phyloP scores from a whole-genome alignment of 1,284 basidiomycete species.

The Kwoniella shivajii region DNA sequence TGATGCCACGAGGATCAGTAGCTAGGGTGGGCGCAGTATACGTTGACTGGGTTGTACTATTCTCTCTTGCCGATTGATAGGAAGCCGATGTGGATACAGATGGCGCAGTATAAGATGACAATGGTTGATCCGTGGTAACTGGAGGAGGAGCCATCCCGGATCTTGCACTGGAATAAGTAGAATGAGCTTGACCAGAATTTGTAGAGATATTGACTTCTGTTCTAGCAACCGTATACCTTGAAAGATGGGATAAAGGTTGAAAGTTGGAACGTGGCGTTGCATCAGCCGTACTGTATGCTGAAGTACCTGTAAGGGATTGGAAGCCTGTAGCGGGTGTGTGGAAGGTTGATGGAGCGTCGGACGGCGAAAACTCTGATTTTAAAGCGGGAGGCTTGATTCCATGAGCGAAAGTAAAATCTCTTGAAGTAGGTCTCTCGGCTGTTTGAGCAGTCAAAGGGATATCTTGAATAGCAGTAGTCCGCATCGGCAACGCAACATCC shows the following conservation, averaged over 20 bases:
- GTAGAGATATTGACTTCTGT: not conserved
- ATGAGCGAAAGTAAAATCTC: constrained; percentile 45
- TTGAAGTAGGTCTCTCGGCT: constrained; percentile 26
- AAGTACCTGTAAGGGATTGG: constrained; percentile 3
- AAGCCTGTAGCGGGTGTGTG: constrained; percentile 9
- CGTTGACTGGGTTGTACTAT: not conserved
- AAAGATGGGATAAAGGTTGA: constrained; percentile 1
- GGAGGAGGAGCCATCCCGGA: not conserved
- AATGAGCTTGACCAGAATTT: not conserved
- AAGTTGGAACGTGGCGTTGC: not conserved
- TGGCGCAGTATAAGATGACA: constrained; percentile 6
- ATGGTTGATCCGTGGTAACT: not conserved
- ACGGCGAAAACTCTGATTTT: not conserved
- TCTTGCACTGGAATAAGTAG: not conserved
- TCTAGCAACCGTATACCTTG: constrained; percentile 3
- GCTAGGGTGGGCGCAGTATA: constrained; percentile 1
- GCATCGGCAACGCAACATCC: not conserved
- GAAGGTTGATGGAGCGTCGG: constrained; percentile 6
- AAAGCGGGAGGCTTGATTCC: constrained; percentile 36
- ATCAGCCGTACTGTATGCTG: constrained; percentile 1
- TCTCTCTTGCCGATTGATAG: constrained; percentile 2
- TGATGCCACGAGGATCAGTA: not conserved
- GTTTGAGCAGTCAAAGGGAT: constrained; percentile 30
- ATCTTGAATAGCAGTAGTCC: constrained; percentile 9
- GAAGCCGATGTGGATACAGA: not conserved